Evolutionary conservation across 192 early-diverging fungal genomes (phyloP).

Genomic region (Spinellus fusiger): DNA sequence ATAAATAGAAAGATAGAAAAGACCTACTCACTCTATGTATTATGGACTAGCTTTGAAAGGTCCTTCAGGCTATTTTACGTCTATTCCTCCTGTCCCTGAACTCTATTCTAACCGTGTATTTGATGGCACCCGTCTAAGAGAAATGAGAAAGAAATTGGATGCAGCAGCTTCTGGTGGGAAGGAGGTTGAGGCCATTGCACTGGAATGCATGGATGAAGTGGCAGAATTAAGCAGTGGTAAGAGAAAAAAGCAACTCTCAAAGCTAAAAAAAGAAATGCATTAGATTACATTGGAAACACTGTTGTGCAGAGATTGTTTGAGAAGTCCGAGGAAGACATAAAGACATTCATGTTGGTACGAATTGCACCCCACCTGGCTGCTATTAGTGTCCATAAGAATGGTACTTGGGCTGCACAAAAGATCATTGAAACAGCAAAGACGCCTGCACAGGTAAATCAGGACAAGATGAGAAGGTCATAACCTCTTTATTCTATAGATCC

Average conservation of each 20-base stretch:
- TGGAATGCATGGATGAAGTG: slow-evolving; percentile 80
- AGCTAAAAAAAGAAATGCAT: background rate
- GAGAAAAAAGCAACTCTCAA: background rate
- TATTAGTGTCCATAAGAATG: slow-evolving; percentile 96
- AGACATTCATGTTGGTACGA: slow-evolving; percentile 67
- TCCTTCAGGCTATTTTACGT: slow-evolving; percentile 16
- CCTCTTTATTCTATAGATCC: slow-evolving; percentile 33
- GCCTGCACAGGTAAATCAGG: slow-evolving; percentile 46
- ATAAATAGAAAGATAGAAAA: too few species aligned
- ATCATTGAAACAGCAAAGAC: slow-evolving; percentile 86
- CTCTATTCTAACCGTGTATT: slow-evolving; percentile 39
- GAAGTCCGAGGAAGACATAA: slow-evolving; percentile 60
- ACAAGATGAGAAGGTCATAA: background rate
- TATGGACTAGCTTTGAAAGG: background rate
- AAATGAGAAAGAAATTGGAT: slow-evolving; percentile 83
- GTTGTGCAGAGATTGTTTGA: slow-evolving; percentile 92
- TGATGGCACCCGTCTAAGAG: slow-evolving; percentile 78
- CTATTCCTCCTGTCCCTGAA: slow-evolving; percentile 22
- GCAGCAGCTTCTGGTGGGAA: slow-evolving; percentile 1
- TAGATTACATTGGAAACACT: slow-evolving; percentile 94
- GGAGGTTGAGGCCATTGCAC: slow-evolving; percentile 72
- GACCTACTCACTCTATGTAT: too few species aligned
- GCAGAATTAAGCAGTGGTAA: slow-evolving; percentile 88
- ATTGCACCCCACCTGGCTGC: slow-evolving; percentile 85
- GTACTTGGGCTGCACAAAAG: slow-evolving; percentile 98